These are phyloP conservation scores for Colletotrichum trifolii DNA, from an alignment of 2,329 filamentous ascomycete species.

Conservation along the genomic window DNA sequence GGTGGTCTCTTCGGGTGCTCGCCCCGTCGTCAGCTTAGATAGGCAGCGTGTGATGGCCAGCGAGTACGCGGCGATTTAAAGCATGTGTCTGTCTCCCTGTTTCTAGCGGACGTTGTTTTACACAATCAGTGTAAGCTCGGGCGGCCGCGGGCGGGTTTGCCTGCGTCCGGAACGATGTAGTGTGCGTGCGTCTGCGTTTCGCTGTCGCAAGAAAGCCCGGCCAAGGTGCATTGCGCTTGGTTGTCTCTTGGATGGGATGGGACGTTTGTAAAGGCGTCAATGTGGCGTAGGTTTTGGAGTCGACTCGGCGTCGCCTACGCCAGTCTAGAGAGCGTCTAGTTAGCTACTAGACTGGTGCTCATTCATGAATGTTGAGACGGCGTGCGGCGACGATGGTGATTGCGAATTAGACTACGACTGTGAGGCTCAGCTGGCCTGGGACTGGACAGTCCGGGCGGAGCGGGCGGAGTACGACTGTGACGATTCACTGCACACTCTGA, in stretches of 20 bases:
- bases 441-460: conserved; percentile 18
- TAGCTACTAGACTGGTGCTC: too few relatives aligned
- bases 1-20: neutral
- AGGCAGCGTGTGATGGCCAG: too few relatives aligned
- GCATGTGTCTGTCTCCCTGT: neutral
- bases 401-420: conserved; percentile 7
- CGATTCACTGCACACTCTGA: too few relatives aligned
- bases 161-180: conserved; percentile 8
- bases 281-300: conserved; percentile 26
- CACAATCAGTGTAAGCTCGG: conserved; percentile 13
- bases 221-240: neutral
- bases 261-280: conserved; percentile 25
- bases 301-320: too few relatives aligned
- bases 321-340: too few relatives aligned
- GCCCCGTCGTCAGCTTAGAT: neutral
- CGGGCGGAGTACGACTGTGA: conserved; percentile 3
- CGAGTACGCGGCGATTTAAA: neutral
- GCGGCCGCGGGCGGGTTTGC: conserved; percentile 16
- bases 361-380: conserved; percentile 1
- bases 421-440: conserved; percentile 27
- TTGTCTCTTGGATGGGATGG: conserved; percentile 19
- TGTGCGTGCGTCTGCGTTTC: neutral
- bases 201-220: neutral
- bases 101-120: neutral
- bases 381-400: neutral